Evolutionary conservation across 1,139 yeast genomes (phyloP).

Genomic region (Candida smagusa): DNA sequence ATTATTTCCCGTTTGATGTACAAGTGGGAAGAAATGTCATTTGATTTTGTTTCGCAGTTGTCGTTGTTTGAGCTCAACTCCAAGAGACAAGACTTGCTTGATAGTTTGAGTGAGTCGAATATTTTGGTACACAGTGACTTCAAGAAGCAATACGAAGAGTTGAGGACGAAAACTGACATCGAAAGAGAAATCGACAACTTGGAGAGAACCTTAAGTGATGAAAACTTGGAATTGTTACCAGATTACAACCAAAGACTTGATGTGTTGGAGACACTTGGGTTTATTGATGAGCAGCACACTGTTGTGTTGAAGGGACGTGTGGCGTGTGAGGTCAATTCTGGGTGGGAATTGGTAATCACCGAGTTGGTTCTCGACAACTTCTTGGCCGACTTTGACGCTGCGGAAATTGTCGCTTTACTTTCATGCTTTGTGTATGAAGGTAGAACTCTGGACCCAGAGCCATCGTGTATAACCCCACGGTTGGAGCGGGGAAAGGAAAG

Average conservation of each 20-base stretch:
- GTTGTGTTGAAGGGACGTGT: conserved; percentile 85
- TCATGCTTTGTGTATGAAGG: conserved; percentile 96
- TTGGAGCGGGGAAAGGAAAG: conserved; percentile 72
- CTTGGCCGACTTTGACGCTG: conserved; percentile 89
- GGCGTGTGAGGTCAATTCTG: conserved; percentile 83
- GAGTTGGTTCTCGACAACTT: conserved; percentile 89
- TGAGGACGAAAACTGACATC: conserved; percentile 45
- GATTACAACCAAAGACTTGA: conserved; percentile 87
- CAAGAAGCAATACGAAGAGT: conserved; percentile 43
- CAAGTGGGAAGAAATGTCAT: conserved; percentile 45
- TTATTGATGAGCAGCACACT: conserved; percentile 71
- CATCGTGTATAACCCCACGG: conserved; percentile 71
- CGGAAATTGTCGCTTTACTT: conserved; percentile 89
- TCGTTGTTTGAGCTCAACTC: conserved; percentile 49
- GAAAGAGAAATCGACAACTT: conserved; percentile 52
- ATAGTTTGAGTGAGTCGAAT: conserved; percentile 28
- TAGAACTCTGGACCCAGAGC: conserved; percentile 58
- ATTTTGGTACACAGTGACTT: conserved; percentile 41
- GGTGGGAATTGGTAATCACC: conserved; percentile 86
- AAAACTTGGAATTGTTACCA: conserved; percentile 84
- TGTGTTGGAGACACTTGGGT: conserved; percentile 71
- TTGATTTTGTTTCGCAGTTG: conserved; percentile 45
- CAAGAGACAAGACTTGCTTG: conserved; percentile 41
- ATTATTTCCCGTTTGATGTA: conserved; percentile 39
- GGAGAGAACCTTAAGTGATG: conserved; percentile 70